These are phyloP conservation scores for Aureoboletus auriporus DNA, from an alignment of 768 basidiomycete genomes.

Conservation along the genomic window DNA sequence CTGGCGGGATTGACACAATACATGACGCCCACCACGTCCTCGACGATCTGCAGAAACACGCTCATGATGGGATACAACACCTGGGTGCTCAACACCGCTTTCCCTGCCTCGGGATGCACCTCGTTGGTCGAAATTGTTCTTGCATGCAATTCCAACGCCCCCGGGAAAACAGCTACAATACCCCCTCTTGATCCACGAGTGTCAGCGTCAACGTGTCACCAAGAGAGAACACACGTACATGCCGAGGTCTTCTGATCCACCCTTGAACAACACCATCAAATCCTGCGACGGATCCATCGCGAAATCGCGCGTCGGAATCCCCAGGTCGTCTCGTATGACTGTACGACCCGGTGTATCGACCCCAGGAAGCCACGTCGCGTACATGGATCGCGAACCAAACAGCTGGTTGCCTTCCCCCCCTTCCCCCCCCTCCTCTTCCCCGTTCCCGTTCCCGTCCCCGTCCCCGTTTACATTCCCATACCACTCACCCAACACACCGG, in stretches of 20 bases:
- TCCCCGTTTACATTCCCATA: not conserved
- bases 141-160: conserved; percentile 35
- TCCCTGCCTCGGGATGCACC: conserved; percentile 40
- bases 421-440: not conserved
- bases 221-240: conserved; percentile 8
- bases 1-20: conserved; percentile 26
- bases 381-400: conserved; percentile 24
- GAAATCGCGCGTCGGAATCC: conserved; percentile 47
- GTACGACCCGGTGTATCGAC: not conserved
- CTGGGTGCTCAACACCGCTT: conserved; percentile 24
- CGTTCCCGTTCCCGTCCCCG: not conserved
- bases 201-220: too few species aligned
- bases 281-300: conserved; percentile 67
- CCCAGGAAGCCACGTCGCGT: conserved; percentile 18
- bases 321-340: conserved; percentile 33
- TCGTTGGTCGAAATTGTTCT: conserved; percentile 41
- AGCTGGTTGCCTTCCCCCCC: not conserved
- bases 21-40: conserved; percentile 51
- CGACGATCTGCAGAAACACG: conserved; percentile 47
- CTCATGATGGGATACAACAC: conserved; percentile 21
- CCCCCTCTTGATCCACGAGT: too few species aligned
- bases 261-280: conserved; percentile 42
- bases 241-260: conserved; percentile 8
- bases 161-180: not conserved
- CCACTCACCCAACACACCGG: not conserved